Percentiles rank a stretch among this genome's conserved stretches.
Evolutionary conservation across 1,284 basidiomycete species (phyloP).

Genomic region (Puccinia hordei): DNA sequence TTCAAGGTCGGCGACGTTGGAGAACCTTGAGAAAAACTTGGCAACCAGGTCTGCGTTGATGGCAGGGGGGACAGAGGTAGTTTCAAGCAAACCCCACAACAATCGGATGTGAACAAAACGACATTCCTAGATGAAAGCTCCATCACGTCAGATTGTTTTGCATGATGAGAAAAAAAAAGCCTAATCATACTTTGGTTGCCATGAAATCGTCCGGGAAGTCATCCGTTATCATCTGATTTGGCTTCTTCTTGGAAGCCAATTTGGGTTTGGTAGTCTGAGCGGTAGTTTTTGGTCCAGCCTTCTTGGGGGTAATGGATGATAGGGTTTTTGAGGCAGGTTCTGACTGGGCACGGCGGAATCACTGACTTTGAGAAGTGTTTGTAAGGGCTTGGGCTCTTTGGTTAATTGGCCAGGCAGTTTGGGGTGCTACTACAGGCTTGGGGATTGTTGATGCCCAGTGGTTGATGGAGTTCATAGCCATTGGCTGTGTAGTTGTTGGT

Average conservation of each 20-base stretch:
- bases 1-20: background rate
- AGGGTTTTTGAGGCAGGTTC: background rate
- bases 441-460: no score
- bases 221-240: background rate
- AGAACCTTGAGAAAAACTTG: constrained; percentile 15
- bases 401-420: background rate
- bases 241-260: background rate
- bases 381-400: background rate
- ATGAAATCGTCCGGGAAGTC: background rate
- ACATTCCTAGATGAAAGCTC: constrained; percentile 7
- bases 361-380: background rate
- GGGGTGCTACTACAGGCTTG: no score
- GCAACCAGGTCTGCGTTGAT: background rate
- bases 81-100: background rate
- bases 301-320: background rate
- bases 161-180: background rate
- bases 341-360: constrained; percentile 5
- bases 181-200: background rate
- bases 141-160: background rate
- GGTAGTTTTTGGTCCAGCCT: background rate
- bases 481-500: no score
- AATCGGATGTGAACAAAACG: background rate
- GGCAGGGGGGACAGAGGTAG: background rate
- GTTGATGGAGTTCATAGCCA: no score
- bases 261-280: background rate